These are phyloP conservation scores for Parasarocladium wereldwijsianum DNA, from an alignment of 2,329 filamentous ascomycete genomes.

Conservation along the genomic window DNA sequence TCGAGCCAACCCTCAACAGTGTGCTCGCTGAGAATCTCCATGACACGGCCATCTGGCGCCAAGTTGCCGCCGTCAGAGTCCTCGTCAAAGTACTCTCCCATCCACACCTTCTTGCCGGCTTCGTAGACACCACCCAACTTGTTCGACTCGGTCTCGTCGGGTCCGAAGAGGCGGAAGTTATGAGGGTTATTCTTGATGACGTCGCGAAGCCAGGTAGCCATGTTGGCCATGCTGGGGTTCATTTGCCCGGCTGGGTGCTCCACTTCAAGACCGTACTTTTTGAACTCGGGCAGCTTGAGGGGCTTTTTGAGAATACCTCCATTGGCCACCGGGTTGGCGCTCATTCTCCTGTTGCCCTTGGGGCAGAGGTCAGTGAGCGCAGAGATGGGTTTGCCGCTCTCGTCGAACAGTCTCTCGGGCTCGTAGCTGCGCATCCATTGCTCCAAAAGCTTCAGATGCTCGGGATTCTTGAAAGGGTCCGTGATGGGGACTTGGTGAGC, in stretches of 20 bases:
- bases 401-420: slow-evolving; percentile 55
- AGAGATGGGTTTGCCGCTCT: slow-evolving; percentile 42
- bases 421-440: slow-evolving; percentile 66
- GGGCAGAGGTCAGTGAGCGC: slow-evolving; percentile 53
- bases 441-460: slow-evolving; percentile 54
- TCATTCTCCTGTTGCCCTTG: slow-evolving; percentile 53
- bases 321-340: slow-evolving; percentile 62
- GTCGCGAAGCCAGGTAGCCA: slow-evolving; percentile 52
- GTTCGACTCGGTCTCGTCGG: slow-evolving; percentile 72
- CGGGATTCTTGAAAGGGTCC: slow-evolving; percentile 49
- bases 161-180: slow-evolving; percentile 64
- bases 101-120: slow-evolving; percentile 65
- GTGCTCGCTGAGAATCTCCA: slow-evolving; percentile 77
- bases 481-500: slow-evolving; percentile 66
- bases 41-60: slow-evolving; percentile 52
- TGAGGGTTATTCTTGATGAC: slow-evolving; percentile 48
- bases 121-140: slow-evolving; percentile 60
- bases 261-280: slow-evolving; percentile 48
- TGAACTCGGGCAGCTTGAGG: slow-evolving; percentile 56
- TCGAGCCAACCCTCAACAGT: slow-evolving; percentile 71
- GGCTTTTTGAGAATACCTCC: slow-evolving; percentile 54
- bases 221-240: slow-evolving; percentile 53
- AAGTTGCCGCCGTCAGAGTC: slow-evolving; percentile 63
- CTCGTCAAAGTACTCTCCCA: slow-evolving; percentile 65
- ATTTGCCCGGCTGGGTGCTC: slow-evolving; percentile 42